Evolutionary conservation across 345 rosid species (phyloP).

Genomic region (Rhizophora apiculata): DNA sequence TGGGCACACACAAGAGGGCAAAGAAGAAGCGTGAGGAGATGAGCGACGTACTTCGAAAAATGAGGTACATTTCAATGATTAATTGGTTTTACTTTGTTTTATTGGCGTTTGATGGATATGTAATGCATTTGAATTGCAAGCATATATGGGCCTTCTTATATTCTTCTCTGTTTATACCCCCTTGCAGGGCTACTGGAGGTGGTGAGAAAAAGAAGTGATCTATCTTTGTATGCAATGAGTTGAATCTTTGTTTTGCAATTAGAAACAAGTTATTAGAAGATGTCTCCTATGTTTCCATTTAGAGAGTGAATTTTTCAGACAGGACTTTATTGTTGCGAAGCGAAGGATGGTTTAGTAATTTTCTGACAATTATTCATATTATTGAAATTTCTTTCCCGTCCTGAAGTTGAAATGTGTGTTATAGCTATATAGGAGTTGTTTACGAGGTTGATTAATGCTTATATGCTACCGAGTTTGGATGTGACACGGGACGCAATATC

Average conservation of each 20-base stretch:
- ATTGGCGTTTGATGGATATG: not conserved
- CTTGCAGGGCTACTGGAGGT: conserved; percentile 46
- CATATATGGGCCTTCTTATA: not conserved
- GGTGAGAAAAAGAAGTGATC: conserved; percentile 62
- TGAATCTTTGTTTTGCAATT: not conserved
- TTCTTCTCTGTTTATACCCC: not conserved
- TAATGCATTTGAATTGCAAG: not conserved
- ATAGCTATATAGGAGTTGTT: not conserved
- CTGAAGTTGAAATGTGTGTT: not conserved
- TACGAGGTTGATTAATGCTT: not conserved
- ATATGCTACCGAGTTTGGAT: no score
- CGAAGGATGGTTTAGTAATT: not conserved
- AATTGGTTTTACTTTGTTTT: not conserved
- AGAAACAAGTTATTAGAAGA: conserved; percentile 6
- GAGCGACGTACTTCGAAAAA: conserved; percentile 74
- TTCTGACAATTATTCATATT: no score
- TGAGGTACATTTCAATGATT: conserved; percentile 38
- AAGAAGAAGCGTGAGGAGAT: conserved; percentile 94
- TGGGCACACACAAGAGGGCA: conserved; percentile 96
- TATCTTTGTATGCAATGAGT: not conserved
- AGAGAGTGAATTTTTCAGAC: not conserved
- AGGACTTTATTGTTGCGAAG: conserved; percentile 14
- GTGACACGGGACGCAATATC: no score
- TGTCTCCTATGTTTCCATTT: conserved; percentile 11
- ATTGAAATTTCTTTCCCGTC: no score